A percentile compares a stretch with the other conserved stretches of the same genome.
Evolutionary conservation across 179 eudicot genomes (phyloP).

Genomic region (Gypsophila paniculata): DNA sequence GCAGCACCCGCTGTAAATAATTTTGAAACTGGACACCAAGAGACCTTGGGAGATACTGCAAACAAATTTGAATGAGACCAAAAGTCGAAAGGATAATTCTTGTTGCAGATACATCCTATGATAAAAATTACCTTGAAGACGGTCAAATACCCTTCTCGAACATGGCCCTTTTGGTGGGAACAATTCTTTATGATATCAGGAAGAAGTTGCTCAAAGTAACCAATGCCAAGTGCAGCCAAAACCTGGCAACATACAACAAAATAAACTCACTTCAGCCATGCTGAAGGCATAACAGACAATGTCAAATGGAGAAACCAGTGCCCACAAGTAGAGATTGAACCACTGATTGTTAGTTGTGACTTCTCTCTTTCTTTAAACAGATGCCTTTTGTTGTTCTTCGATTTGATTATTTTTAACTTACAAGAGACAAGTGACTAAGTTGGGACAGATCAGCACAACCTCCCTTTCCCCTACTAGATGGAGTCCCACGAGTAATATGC

Average conservation of each 20-base stretch:
- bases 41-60: slow-evolving; percentile 87
- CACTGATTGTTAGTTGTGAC: background rate
- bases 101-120: background rate
- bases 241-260: slow-evolving; percentile 42
- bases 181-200: slow-evolving; percentile 87
- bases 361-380: background rate
- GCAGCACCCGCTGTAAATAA: slow-evolving; percentile 87
- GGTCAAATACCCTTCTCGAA: slow-evolving; percentile 89
- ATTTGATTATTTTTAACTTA: background rate
- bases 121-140: slow-evolving; percentile 64
- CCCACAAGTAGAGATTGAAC: background rate
- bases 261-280: background rate
- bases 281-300: background rate
- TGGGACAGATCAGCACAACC: background rate
- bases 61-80: slow-evolving; percentile 19
- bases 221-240: slow-evolving; percentile 86
- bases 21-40: slow-evolving; percentile 89
- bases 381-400: background rate
- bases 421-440: background rate
- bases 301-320: background rate
- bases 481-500: background rate
- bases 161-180: slow-evolving; percentile 89
- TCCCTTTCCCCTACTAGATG: background rate
- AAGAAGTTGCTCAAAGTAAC: slow-evolving; percentile 74
- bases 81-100: background rate